phyloP scores from a whole-genome alignment of 1,284 basidiomycete genomes.

The Puccinia triticina region DNA sequence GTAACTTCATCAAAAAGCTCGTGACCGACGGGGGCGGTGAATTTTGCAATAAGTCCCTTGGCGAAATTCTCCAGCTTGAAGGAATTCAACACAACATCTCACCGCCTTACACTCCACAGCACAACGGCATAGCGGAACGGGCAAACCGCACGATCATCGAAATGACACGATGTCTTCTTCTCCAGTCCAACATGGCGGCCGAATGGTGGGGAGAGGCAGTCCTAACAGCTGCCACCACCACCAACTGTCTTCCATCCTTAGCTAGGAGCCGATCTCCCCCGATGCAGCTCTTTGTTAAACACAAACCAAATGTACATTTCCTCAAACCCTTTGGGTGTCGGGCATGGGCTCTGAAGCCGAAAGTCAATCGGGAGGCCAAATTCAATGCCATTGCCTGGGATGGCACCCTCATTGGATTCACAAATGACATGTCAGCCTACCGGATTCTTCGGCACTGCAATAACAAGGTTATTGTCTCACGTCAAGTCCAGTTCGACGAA shows the following conservation, averaged over 20 bases:
- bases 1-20: neutral
- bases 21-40: constrained; percentile 4
- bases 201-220: constrained; percentile 2
- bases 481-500: too few species aligned
- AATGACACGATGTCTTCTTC: neutral
- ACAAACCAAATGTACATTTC: neutral
- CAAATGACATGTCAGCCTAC: too few species aligned
- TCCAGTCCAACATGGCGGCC: neutral
- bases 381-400: too few species aligned
- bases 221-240: neutral
- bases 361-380: too few species aligned
- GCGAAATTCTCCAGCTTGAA: neutral
- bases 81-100: neutral
- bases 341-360: too few species aligned
- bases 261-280: neutral
- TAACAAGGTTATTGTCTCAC: too few species aligned
- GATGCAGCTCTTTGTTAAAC: too few species aligned
- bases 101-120: neutral
- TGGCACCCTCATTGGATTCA: too few species aligned
- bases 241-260: neutral
- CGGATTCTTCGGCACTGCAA: too few species aligned
- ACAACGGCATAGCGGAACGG: constrained; percentile 6
- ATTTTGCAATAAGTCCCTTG: neutral
- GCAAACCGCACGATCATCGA: neutral
- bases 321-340: neutral